These are phyloP conservation scores for Macadamia integrifolia DNA, from an alignment of 164 flowering plant species.

Conservation along the genomic window DNA sequence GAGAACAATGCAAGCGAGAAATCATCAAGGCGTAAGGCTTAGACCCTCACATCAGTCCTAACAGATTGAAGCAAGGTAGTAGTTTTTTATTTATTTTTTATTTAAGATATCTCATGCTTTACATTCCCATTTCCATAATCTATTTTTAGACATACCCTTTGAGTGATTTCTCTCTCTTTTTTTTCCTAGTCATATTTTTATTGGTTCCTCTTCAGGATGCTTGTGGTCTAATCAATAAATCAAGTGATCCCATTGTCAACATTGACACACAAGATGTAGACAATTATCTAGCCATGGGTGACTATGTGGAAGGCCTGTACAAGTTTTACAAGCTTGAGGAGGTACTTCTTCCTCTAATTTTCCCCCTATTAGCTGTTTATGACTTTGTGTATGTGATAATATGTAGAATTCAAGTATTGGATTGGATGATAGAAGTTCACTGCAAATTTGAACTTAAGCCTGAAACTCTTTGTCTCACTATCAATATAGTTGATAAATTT, in stretches of 20 bases:
- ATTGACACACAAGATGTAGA: constrained; percentile 71
- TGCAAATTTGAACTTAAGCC: constrained; percentile 69
- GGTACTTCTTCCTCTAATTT: constrained; percentile 27
- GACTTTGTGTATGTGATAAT: too few relatives aligned
- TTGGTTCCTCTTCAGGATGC: constrained; percentile 38
- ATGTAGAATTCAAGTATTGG: constrained; percentile 40
- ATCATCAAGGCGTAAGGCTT: constrained; percentile 34
- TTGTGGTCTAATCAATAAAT: constrained; percentile 53
- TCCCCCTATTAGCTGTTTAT: neutral
- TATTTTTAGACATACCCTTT: too few relatives aligned
- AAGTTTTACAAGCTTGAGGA: constrained; percentile 61
- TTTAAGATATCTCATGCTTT: neutral
- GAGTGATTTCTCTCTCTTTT: too few relatives aligned
- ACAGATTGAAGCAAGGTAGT: constrained; percentile 86
- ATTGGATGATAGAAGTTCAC: constrained; percentile 92
- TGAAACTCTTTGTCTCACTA: constrained; percentile 79
- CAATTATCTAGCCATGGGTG: constrained; percentile 77
- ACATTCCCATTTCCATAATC: neutral
- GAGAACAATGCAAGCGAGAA: constrained; percentile 20
- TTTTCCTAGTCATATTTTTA: too few relatives aligned
- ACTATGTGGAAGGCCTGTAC: constrained; percentile 89
- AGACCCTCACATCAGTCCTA: constrained; percentile 59
- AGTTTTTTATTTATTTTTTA: too few relatives aligned
- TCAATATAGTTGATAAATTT: constrained; percentile 74
- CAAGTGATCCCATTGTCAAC: constrained; percentile 48